phyloP scores from a whole-genome alignment of 768 basidiomycete species.

The Porpolomopsis calyptriformis region DNA sequence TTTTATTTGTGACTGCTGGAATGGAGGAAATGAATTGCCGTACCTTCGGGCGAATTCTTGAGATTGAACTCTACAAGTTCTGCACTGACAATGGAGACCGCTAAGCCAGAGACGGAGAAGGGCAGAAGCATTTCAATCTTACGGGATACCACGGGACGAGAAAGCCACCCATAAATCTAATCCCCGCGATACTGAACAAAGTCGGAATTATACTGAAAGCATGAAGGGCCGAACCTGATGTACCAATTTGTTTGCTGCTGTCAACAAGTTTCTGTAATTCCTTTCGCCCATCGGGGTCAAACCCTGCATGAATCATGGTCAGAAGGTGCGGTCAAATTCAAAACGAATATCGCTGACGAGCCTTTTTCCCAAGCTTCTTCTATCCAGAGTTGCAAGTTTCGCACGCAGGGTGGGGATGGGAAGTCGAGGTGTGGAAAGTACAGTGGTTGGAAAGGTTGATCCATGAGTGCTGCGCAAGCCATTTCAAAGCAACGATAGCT shows the following conservation, averaged over 20 bases:
- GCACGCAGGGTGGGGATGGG: slow-evolving; percentile 54
- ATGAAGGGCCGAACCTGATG: slow-evolving; percentile 40
- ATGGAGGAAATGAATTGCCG: background rate
- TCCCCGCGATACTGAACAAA: background rate
- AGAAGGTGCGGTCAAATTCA: background rate
- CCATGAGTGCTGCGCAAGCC: slow-evolving; percentile 62
- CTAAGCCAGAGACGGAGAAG: background rate
- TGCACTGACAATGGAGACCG: slow-evolving; percentile 32
- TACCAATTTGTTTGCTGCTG: slow-evolving; percentile 72
- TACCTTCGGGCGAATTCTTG: slow-evolving; percentile 35
- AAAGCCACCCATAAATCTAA: slow-evolving; percentile 74
- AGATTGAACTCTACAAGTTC: slow-evolving; percentile 58
- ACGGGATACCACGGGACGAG: slow-evolving; percentile 74
- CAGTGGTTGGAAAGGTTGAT: slow-evolving; percentile 46
- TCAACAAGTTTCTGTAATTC: slow-evolving; percentile 47
- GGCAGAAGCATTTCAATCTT: slow-evolving; percentile 19
- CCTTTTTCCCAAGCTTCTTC: slow-evolving; percentile 74
- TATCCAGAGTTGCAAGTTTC: slow-evolving; percentile 68
- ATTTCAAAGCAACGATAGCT: slow-evolving; percentile 83
- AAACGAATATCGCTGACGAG: slow-evolving; percentile 13
- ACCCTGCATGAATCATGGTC: slow-evolving; percentile 33
- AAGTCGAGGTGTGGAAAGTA: slow-evolving; percentile 53
- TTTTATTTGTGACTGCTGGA: background rate
- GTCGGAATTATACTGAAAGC: slow-evolving; percentile 1
- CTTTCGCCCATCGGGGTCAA: slow-evolving; percentile 57